Evolutionary conservation across 805 yeast genomes (phyloP).

Genomic region (Yamadazyma nakazawae): DNA sequence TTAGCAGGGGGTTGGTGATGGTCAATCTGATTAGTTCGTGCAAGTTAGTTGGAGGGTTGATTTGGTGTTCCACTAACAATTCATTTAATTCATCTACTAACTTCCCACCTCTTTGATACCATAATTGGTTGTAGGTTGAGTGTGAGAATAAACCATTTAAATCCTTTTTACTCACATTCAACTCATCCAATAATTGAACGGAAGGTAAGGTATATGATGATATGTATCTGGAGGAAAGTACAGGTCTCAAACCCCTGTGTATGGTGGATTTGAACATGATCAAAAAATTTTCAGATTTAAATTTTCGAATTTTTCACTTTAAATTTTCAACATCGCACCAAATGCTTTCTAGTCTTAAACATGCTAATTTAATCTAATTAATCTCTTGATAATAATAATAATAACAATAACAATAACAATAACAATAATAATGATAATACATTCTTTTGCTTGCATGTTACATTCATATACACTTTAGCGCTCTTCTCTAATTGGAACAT

Average conservation of each 20-base stretch:
- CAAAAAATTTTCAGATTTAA: background rate
- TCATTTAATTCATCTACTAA: slow-evolving; percentile 35
- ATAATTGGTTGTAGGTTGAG: slow-evolving; percentile 31
- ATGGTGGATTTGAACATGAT: slow-evolving; percentile 1
- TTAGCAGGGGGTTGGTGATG: slow-evolving; percentile 44
- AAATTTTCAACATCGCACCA: background rate
- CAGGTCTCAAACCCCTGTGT: background rate
- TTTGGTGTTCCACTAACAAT: slow-evolving; percentile 26
- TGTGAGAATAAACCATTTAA: slow-evolving; percentile 36
- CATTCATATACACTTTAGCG: background rate
- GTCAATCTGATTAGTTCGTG: slow-evolving; percentile 37
- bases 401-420: no score
- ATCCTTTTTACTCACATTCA: slow-evolving; percentile 23
- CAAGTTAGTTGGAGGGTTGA: slow-evolving; percentile 22
- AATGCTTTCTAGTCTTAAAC: no score
- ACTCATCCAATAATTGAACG: slow-evolving; percentile 27
- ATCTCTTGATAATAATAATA: no score
- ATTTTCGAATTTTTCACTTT: slow-evolving; percentile 3
- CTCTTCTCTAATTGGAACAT: background rate
- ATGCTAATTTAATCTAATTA: no score
- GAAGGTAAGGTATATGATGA: slow-evolving; percentile 29
- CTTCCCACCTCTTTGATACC: slow-evolving; percentile 37
- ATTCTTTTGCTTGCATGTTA: no score
- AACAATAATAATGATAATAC: no score
- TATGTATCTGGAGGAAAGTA: background rate